These are phyloP conservation scores for Cyamopsis tetragonoloba DNA, from an alignment of 306 rosid genomes.

Conservation along the genomic window DNA sequence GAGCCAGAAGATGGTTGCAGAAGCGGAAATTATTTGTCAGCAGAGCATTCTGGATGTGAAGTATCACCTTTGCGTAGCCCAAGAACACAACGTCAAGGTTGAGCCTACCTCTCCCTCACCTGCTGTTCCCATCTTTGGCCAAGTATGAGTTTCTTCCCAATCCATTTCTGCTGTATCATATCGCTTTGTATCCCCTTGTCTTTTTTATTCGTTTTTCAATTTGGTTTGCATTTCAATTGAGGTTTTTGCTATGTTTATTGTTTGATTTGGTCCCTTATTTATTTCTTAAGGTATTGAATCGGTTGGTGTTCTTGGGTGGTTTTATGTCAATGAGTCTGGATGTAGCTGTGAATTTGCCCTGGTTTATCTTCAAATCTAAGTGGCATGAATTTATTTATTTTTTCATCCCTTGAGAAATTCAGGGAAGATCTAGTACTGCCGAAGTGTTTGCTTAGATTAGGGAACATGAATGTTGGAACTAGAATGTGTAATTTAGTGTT, in stretches of 20 bases:
- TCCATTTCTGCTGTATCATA: slow-evolving; percentile 5
- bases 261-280: neutral
- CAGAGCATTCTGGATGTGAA: slow-evolving; percentile 59
- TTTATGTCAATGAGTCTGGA: neutral
- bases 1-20: slow-evolving; percentile 51
- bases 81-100: slow-evolving; percentile 49
- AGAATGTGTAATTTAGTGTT: slow-evolving; percentile 10
- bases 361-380: slow-evolving; percentile 4
- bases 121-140: slow-evolving; percentile 51
- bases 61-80: slow-evolving; percentile 55
- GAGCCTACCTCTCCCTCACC: slow-evolving; percentile 46
- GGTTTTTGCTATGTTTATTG: neutral
- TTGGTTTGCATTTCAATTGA: slow-evolving; percentile 10
- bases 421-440: slow-evolving; percentile 6
- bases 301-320: neutral
- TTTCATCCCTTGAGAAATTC: neutral
- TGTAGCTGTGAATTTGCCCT: neutral
- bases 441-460: neutral
- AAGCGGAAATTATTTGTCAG: slow-evolving; percentile 62
- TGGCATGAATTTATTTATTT: neutral
- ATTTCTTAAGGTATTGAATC: neutral
- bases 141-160: slow-evolving; percentile 36
- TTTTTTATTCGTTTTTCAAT: neutral
- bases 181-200: slow-evolving; percentile 24
- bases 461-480: slow-evolving; percentile 13